Percentiles rank a stretch among this genome's conserved stretches.
phyloP scores from a whole-genome alignment of 2,329 filamentous ascomycete species.

The Cercospora janseana region DNA sequence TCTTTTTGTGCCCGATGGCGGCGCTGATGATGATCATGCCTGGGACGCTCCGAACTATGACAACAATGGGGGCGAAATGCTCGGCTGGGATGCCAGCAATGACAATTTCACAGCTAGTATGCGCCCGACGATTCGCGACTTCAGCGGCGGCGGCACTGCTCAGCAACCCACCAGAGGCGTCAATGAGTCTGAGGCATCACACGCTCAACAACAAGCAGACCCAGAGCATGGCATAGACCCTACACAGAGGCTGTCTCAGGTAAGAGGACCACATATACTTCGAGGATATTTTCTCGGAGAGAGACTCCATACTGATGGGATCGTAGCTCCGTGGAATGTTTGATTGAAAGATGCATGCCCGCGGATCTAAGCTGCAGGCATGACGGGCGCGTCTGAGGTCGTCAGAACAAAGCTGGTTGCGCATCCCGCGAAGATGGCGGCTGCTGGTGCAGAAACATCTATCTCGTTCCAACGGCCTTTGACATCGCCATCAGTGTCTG shows the following conservation, averaged over 20 bases:
- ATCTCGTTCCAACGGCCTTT: conserved; percentile 69
- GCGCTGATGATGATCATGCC: conserved; percentile 63
- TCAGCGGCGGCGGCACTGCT: conserved; percentile 27
- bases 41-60: conserved; percentile 72
- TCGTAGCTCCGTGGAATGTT: conserved; percentile 41
- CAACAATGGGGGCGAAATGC: conserved; percentile 62
- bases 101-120: conserved; percentile 54
- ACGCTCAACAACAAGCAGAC: conserved; percentile 24
- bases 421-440: conserved; percentile 75
- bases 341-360: conserved; percentile 32
- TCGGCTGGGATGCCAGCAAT: conserved; percentile 72
- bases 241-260: conserved; percentile 71
- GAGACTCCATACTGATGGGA: conserved; percentile 30
- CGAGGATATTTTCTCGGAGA: too few species aligned
- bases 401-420: conserved; percentile 80
- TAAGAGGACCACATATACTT: too few species aligned
- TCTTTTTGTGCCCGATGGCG: conserved; percentile 60
- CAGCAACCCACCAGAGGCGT: conserved; percentile 18
- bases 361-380: too few species aligned
- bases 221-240: conserved; percentile 56
- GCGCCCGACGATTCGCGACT: conserved; percentile 49
- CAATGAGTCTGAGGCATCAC: conserved; percentile 4
- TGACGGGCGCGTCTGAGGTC: too few species aligned
- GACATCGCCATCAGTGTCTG: conserved; percentile 62
- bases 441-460: conserved; percentile 54